Base-by-base conservation (phyloP, 2,329 filamentous ascomycete species). In the Aureobasidium zeae region DNA sequence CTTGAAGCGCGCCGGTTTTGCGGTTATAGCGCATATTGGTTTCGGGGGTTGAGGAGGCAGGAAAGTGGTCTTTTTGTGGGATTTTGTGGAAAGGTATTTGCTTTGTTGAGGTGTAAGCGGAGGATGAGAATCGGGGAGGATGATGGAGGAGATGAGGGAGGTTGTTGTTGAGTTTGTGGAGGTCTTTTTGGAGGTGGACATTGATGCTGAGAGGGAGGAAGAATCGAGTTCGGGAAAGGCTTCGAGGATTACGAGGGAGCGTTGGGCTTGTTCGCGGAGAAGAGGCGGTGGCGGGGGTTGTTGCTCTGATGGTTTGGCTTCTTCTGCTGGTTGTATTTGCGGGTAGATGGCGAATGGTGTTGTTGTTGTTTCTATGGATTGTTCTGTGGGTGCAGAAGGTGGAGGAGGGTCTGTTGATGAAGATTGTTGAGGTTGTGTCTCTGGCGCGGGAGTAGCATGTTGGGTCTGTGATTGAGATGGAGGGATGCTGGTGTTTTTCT, bases 1-100 rank as follows among this genome's bases (percentile, higher is more conserved):
- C 17, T 80, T 76, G 62, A 93, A 96, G 44, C 78, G 78, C 10
- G 89, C 91, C 4, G 81, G 77, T 42, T 81, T 76, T 55, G 81
- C 83, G 1, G 86, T 95, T 57, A 96, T 88, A 36, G 80, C 81
- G 61, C 91, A 98, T 22, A 81, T 55, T 19, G 60, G 55, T 15
- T 61, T 61, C 2, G 55, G 51, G 2, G 61, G 61, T 11, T 48
- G 55, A 16, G 44, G 53, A 26, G 49, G 61, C 45, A 51, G 55
- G 48, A 48, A 51, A 68, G 32, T 72, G 51, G 43, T 57, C 46
- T 55, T 55, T 49, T 54, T 58, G 50, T 51, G 49, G 58, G 65
- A 64, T 67, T 74, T 70, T 32, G 70, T 64, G 41, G 74, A 70
- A 45, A 72, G 71, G 38, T 73, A 69, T 51, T 71, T 70, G 33